Percentiles rank a stretch among this genome's conserved stretches.
These are phyloP conservation scores for Botryotinia calthae DNA, from an alignment of 2,329 filamentous ascomycete genomes.

Conservation along the genomic window DNA sequence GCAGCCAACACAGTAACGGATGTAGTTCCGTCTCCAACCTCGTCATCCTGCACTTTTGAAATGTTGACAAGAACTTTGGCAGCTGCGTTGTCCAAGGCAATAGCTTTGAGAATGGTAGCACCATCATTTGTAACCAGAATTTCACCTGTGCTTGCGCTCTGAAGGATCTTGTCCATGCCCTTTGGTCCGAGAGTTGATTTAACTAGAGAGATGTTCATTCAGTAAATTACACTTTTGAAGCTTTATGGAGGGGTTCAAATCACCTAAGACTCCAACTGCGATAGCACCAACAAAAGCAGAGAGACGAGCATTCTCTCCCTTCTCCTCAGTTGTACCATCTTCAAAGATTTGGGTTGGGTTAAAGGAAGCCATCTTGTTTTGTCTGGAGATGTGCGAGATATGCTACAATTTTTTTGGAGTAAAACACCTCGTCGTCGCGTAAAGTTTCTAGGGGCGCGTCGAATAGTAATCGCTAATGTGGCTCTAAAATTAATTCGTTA, in stretches of 20 bases:
- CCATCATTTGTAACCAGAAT: constrained; percentile 99
- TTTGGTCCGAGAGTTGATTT: constrained; percentile 97
- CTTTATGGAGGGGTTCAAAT: constrained; percentile 11
- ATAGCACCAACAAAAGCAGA: constrained; percentile 98
- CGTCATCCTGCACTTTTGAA: constrained; percentile 98
- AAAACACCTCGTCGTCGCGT: constrained; percentile 23
- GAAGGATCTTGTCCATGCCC: constrained; percentile 72
- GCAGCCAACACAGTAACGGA: constrained; percentile 96
- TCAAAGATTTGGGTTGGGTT: constrained; percentile 98
- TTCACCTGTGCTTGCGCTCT: constrained; percentile 90
- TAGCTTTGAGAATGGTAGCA: constrained; percentile 96
- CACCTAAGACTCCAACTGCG: constrained; percentile 79
- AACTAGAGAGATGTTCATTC: constrained; percentile 47
- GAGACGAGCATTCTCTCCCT: constrained; percentile 97
- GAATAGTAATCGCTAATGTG: constrained; percentile 22
- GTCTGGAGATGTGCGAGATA: constrained; percentile 17
- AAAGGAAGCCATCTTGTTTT: constrained; percentile 50
- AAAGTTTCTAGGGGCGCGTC: constrained; percentile 20
- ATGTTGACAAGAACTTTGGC: constrained; percentile 99
- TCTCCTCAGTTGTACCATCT: constrained; percentile 94
- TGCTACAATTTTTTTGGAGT: constrained; percentile 20
- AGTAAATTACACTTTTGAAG: constrained; percentile 16
- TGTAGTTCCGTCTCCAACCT: constrained; percentile 96
- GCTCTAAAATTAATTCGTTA: constrained; percentile 17
- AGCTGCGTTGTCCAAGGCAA: constrained; percentile 96